Evolutionary conservation across 306 rosid species (phyloP).

Genomic region (Lathyrus sativus): DNA sequence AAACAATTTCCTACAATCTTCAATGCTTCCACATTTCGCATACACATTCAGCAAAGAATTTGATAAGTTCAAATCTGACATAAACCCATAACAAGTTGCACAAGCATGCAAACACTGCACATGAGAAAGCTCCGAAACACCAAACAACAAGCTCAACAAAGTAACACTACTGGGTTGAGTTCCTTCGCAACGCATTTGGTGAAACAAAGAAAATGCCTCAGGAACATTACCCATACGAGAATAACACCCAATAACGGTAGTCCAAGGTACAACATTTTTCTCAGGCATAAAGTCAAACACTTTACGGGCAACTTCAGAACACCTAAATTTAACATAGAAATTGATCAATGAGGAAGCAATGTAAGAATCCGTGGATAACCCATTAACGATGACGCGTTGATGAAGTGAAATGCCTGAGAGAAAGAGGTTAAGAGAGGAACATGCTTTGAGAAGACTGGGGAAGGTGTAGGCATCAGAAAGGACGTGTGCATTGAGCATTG

Average conservation of each 20-base stretch:
- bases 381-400: constrained; percentile 51
- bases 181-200: constrained; percentile 55
- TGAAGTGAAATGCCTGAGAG: constrained; percentile 53
- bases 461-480: constrained; percentile 68
- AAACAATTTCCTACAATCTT: constrained; percentile 61
- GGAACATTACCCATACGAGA: constrained; percentile 41
- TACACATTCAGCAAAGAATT: constrained; percentile 63
- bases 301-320: constrained; percentile 47
- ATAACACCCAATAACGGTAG: constrained; percentile 74
- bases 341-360: constrained; percentile 61
- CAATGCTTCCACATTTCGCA: constrained; percentile 61
- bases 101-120: constrained; percentile 70
- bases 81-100: constrained; percentile 60
- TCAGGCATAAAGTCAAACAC: constrained; percentile 66
- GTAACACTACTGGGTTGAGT: constrained; percentile 63
- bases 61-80: constrained; percentile 50
- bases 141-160: constrained; percentile 56
- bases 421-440: constrained; percentile 54
- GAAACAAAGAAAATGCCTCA: constrained; percentile 50
- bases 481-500: constrained; percentile 56
- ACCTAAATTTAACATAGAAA: constrained; percentile 57
- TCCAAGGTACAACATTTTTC: constrained; percentile 79
- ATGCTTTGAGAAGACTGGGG: constrained; percentile 75
- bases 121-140: constrained; percentile 48
- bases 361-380: constrained; percentile 61